phyloP scores from a whole-genome alignment of 2,329 filamentous ascomycete species.

The Colletotrichum destructivum region DNA sequence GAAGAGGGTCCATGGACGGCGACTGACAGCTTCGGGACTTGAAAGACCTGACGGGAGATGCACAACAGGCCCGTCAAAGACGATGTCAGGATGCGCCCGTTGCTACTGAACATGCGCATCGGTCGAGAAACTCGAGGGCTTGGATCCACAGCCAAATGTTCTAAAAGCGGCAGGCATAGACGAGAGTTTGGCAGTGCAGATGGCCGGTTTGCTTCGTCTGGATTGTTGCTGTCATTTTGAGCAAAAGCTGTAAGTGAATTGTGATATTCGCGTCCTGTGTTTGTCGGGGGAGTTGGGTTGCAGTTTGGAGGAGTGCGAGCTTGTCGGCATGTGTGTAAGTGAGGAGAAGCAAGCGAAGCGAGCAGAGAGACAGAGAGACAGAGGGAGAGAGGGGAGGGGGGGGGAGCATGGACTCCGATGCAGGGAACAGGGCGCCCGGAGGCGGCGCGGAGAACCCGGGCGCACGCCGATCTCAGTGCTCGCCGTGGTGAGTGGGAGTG shows the following conservation, averaged over 20 bases:
- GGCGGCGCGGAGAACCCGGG: too few species aligned
- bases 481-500: background rate
- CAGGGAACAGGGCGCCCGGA: conserved; percentile 26
- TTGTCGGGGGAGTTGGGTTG: background rate
- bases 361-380: too few species aligned
- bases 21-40: background rate
- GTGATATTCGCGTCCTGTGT: background rate
- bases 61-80: background rate
- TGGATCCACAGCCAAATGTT: background rate
- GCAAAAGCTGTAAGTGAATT: background rate
- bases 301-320: background rate
- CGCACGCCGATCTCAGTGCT: background rate
- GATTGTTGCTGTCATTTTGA: background rate
- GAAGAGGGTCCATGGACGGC: background rate
- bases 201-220: background rate
- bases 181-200: background rate
- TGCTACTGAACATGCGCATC: background rate
- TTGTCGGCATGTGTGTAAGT: background rate
- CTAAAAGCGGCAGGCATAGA: background rate
- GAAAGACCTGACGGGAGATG: background rate
- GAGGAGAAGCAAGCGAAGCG: conserved; percentile 16
- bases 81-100: background rate
- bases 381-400: background rate
- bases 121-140: background rate
- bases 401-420: background rate